Conservation (phyloP, 495 filamentous ascomycete species). For the Pyrenula massariospora region DNA sequence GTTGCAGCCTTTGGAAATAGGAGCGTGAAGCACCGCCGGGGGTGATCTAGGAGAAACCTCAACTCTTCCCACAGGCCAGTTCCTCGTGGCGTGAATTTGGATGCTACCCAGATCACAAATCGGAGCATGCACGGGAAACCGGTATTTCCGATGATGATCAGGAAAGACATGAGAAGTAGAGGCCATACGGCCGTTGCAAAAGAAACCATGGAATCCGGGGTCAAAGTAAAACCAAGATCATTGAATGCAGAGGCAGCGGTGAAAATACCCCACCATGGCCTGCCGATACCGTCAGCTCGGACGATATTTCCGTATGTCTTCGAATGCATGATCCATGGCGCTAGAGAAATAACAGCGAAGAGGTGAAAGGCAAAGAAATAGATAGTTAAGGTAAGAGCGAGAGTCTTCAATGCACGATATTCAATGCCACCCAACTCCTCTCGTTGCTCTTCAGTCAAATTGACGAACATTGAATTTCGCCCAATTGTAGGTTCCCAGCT, state of each 20-base stretch:
- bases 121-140: constrained; percentile 90
- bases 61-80: constrained; percentile 76
- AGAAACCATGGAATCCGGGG: constrained; percentile 83
- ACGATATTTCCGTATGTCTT: constrained; percentile 47
- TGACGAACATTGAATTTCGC: constrained; percentile 68
- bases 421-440: constrained; percentile 53
- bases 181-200: constrained; percentile 68
- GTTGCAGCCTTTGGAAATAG: constrained; percentile 84
- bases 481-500: constrained; percentile 86
- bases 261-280: constrained; percentile 87
- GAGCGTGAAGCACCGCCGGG: constrained; percentile 87
- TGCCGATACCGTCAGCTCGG: constrained; percentile 44
- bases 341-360: constrained; percentile 56
- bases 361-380: constrained; percentile 71
- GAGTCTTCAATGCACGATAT: constrained; percentile 59
- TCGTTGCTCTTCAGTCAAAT: constrained; percentile 46
- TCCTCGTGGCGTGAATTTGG: constrained; percentile 42
- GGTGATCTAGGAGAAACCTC: constrained; percentile 83
- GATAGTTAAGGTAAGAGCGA: constrained; percentile 60
- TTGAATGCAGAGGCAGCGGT: constrained; percentile 78
- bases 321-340: constrained; percentile 68
- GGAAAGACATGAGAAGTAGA: constrained; percentile 60
- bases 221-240: constrained; percentile 77
- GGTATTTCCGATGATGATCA: constrained; percentile 89
- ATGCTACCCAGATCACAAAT: constrained; percentile 70